phyloP scores from a whole-genome alignment of 2,329 filamentous ascomycete genomes.

The Xylariaceae sp. region DNA sequence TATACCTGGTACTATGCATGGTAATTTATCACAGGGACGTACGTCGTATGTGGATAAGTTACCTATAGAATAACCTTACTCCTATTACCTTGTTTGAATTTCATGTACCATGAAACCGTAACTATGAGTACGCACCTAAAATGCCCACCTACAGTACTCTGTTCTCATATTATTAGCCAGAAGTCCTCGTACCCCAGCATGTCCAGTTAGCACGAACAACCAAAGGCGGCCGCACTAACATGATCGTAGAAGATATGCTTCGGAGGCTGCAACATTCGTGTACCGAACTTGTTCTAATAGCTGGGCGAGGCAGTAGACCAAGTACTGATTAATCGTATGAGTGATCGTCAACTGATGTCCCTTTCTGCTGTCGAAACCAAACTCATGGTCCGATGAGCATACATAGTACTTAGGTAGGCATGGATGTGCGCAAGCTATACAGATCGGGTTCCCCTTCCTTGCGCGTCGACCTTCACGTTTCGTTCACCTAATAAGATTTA shows the following conservation, averaged over 20 bases:
- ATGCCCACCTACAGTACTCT: too few species aligned
- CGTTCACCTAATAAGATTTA: constrained; percentile 8
- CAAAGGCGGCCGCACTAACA: constrained; percentile 13
- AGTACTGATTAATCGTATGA: constrained; percentile 27
- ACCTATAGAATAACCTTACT: constrained; percentile 2
- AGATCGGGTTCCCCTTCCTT: constrained; percentile 8
- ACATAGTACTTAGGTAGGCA: constrained; percentile 21
- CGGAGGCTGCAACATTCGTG: constrained; percentile 15
- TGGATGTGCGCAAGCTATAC: constrained; percentile 23
- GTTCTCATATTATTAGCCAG: constrained; percentile 10
- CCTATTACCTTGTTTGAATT: constrained; percentile 2
- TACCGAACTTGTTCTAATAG: constrained; percentile 10
- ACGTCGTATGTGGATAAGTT: constrained; percentile 8
- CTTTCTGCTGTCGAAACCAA: constrained; percentile 17
- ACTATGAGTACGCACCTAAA: constrained; percentile 3
- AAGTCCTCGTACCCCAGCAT: constrained; percentile 8
- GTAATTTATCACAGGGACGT: constrained; percentile 18
- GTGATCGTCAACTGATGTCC: constrained; percentile 28
- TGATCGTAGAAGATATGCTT: constrained; percentile 2
- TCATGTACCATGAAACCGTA: not conserved
- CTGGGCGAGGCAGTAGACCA: constrained; percentile 22
- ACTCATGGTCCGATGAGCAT: constrained; percentile 18
- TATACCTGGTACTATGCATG: constrained; percentile 19
- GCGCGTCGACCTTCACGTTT: constrained; percentile 11
- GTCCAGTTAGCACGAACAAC: constrained; percentile 9